phyloP scores from a whole-genome alignment of 805 yeast species.

The Lipomyces orientalis region DNA sequence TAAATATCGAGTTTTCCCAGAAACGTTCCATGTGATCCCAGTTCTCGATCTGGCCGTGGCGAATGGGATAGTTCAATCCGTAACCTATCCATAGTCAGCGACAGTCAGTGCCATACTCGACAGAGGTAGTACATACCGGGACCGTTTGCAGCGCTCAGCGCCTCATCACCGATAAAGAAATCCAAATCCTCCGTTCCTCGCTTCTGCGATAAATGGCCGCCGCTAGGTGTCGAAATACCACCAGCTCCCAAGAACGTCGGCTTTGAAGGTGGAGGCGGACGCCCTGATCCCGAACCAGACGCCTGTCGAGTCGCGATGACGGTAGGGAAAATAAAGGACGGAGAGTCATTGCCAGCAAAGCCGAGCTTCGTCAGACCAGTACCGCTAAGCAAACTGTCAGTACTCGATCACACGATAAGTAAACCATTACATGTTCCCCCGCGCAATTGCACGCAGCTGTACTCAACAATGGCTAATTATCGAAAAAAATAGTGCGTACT shows the following conservation, averaged over 20 bases:
- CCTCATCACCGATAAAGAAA: conserved; percentile 95
- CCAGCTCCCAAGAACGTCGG: conserved; percentile 50
- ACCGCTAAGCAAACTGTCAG: conserved; percentile 61
- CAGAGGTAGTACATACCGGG: conserved; percentile 51
- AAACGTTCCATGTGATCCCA: conserved; percentile 99
- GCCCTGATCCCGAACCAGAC: conserved; percentile 42
- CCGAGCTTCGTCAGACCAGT: conserved; percentile 97
- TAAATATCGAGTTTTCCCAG: conserved; percentile 97
- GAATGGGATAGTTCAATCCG: conserved; percentile 86
- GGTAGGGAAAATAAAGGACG: conserved; percentile 96
- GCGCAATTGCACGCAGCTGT: neutral
- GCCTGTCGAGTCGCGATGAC: conserved; percentile 77
- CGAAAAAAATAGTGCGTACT: conserved; percentile 39
- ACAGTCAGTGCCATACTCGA: neutral
- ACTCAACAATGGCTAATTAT: neutral
- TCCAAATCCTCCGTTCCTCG: conserved; percentile 94
- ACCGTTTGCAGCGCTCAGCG: conserved; percentile 87
- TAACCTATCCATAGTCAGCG: conserved; percentile 53
- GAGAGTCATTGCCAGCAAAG: conserved; percentile 98
- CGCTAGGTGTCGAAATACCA: conserved; percentile 37
- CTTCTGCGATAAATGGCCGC: conserved; percentile 62
- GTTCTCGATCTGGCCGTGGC: conserved; percentile 97
- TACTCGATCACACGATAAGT: neutral
- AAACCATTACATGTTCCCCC: neutral
- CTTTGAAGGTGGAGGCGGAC: conserved; percentile 52